Base-by-base conservation (phyloP, 768 basidiomycete species). In the Ramaria sp. region DNA sequence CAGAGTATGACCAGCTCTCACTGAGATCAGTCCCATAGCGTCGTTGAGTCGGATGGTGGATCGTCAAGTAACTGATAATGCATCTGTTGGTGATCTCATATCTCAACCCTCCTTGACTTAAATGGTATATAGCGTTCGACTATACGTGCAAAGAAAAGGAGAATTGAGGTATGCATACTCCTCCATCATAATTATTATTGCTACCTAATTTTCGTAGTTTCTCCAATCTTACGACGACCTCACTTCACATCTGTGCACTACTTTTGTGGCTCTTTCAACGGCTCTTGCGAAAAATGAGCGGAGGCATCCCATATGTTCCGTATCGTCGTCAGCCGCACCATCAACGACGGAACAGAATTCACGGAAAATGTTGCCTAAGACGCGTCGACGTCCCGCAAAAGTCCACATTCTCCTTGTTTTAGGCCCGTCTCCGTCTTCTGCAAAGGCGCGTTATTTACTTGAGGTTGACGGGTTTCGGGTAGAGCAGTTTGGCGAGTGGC, bases 181-280 rank as follows among this genome's bases (percentile, higher is more conserved):
- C 20, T 13, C 10, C 13, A 27, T 47, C 45, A 10, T 47, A 2
- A 10, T 24, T 2, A 10, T 1, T 30, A n/a, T 12, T 10, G 3
- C 22, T 43, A 43, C 42, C 1, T 8, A 47, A 24, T 36, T 42
- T 15, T 27, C 34, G 52, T 34, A 57, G 57, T 41, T 57, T 28
- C 64, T 89, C 13, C 67, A 73, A 3, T 78, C 85, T 7, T 82
- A 80, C 51, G 88, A 89, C 61, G 82, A 78, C 0, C 74, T 90
- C 18, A 69, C 79, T 0, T 88, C 83, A 1, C 88, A 90, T 66
- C 69, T 89, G 12, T 71, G 76, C 50, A 85, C 85, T 0, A 88
- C 88, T 0, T 89, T 88, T 63, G 73, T 78, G 8, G 77, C 84
- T 0, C 71, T 90, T 5, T 84, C 86, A 1, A 81, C 80, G 0